Evolutionary conservation across 768 basidiomycete genomes (phyloP).

Genomic region (Leccinum variicolor): DNA sequence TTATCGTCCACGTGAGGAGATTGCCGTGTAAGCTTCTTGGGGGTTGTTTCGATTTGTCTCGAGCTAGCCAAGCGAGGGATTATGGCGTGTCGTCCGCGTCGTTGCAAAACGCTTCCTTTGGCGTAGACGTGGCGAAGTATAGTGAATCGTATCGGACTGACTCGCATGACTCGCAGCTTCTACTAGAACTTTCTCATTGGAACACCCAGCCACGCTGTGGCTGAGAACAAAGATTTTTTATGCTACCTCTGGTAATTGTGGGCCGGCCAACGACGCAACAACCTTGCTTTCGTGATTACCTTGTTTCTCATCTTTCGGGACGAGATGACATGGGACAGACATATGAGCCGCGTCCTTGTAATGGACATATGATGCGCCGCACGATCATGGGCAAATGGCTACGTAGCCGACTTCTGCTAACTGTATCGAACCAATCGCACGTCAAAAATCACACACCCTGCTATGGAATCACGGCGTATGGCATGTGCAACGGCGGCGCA

Average conservation of each 20-base stretch:
- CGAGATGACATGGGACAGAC: not conserved
- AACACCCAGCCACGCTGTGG: not conserved
- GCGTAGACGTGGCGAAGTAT: not conserved
- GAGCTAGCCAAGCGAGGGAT: not conserved
- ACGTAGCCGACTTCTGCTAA: not conserved
- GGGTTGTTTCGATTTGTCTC: not conserved
- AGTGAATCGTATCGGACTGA: not conserved
- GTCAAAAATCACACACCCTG: not conserved
- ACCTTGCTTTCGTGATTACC: not conserved
- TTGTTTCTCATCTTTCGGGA: not conserved
- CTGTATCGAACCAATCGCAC: not conserved
- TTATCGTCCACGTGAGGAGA: not conserved
- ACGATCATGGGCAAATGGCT: not conserved
- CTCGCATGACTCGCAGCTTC: not conserved
- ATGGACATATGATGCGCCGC: slow-evolving; percentile 1
- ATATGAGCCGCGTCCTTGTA: not conserved
- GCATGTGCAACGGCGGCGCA: not conserved
- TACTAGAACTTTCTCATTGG: not conserved
- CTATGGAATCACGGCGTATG: not conserved
- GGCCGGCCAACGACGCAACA: not conserved
- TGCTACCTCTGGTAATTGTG: not conserved
- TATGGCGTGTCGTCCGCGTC: not conserved
- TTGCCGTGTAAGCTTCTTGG: not conserved
- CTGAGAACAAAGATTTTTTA: not conserved
- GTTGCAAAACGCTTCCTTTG: not conserved